These are phyloP conservation scores for Mucor piriformis DNA, from an alignment of 371 early-diverging fungal species.

Conservation along the genomic window DNA sequence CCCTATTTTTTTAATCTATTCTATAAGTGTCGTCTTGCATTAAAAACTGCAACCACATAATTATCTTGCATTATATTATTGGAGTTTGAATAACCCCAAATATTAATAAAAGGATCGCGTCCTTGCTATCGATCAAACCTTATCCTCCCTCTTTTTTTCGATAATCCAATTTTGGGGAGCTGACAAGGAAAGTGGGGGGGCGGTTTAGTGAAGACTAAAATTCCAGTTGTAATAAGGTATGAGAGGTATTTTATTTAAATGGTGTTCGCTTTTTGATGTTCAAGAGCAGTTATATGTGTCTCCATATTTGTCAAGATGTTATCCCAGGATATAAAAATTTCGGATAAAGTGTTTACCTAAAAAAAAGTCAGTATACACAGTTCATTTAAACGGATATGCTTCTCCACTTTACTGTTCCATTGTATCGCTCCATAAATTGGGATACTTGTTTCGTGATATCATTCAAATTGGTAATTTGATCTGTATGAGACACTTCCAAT, in stretches of 20 bases:
- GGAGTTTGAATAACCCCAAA: neutral
- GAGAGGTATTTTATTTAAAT: neutral
- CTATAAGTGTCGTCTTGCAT: too few relatives aligned
- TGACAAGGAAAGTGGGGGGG: too few relatives aligned
- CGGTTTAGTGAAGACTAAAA: too few relatives aligned
- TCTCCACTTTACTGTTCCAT: conserved; percentile 42
- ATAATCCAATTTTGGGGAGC: too few relatives aligned
- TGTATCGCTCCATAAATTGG: conserved; percentile 57
- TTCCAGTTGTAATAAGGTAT: neutral
- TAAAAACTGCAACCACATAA: neutral
- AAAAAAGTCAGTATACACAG: neutral
- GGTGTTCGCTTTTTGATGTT: conserved; percentile 34
- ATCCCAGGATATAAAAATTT: conserved; percentile 68
- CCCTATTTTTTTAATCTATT: too few relatives aligned
- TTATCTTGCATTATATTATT: too few relatives aligned
- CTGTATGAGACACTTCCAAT: conserved; percentile 51
- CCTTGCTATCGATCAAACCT: too few relatives aligned
- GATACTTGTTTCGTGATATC: conserved; percentile 48
- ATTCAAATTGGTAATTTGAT: conserved; percentile 48
- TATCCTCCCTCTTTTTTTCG: too few relatives aligned
- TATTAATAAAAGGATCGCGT: too few relatives aligned
- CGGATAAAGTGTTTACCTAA: conserved; percentile 64
- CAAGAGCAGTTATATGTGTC: conserved; percentile 52
- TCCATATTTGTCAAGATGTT: conserved; percentile 59
- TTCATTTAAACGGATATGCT: neutral